These are phyloP conservation scores for Ochromonadaceae sp. DNA, from an alignment of 352 stramenopile species.

Conservation along the genomic window DNA sequence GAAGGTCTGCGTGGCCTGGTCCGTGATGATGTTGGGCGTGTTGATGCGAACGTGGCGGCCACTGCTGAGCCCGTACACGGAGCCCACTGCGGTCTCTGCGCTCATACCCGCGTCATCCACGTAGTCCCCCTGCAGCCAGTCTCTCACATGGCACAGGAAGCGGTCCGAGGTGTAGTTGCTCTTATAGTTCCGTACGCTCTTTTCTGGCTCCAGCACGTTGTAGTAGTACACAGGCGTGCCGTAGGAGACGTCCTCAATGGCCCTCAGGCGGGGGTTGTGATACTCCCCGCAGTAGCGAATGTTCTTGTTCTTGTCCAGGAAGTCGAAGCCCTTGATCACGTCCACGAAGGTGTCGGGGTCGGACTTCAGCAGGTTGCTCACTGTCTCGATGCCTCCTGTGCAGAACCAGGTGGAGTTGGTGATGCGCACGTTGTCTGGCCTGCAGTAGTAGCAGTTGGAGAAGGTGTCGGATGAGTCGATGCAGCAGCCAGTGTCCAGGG, in stretches of 20 bases:
- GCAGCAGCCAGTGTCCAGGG: conserved; percentile 44
- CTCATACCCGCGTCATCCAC: conserved; percentile 41
- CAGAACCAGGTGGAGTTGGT: no score
- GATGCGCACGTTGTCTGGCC: not conserved
- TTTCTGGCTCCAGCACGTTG: conserved; percentile 14
- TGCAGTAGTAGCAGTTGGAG: not conserved
- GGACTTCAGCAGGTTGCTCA: conserved; percentile 3
- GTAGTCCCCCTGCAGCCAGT: conserved; percentile 82
- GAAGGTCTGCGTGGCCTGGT: conserved; percentile 14
- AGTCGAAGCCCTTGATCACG: no score
- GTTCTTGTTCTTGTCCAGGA: conserved; percentile 10
- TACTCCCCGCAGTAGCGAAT: conserved; percentile 35
- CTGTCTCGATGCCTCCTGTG: no score
- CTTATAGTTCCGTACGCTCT: conserved; percentile 13
- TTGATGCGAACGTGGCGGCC: conserved; percentile 65
- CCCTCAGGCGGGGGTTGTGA: conserved; percentile 32
- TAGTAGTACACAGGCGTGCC: conserved; percentile 9
- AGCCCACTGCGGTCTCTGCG: conserved; percentile 28
- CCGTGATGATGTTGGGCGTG: conserved; percentile 66
- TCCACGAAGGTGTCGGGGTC: not conserved
- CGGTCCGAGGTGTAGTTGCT: conserved; percentile 32
- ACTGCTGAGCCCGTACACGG: conserved; percentile 37
- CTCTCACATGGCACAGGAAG: conserved; percentile 62
- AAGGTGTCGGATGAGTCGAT: not conserved
- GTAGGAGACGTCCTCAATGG: conserved; percentile 2